Percentiles rank a stretch among this genome's conserved stretches.
Conservation (phyloP, 164 flowering plant genomes). For the Piper betle region DNA sequence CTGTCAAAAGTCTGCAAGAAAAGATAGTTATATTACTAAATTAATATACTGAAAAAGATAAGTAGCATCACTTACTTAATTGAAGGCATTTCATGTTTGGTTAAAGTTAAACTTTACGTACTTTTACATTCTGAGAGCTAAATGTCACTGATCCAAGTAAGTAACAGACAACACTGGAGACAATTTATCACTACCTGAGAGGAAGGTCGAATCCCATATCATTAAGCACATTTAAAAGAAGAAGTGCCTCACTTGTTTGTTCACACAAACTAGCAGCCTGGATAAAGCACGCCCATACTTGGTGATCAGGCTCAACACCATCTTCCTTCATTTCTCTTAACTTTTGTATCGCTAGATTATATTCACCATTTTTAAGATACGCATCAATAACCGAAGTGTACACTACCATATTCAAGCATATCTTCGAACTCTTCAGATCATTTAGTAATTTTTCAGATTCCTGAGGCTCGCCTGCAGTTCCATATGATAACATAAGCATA, state of each 20-base stretch:
- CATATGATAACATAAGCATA: slow-evolving; percentile 84
- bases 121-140: not conserved
- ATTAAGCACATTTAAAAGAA: slow-evolving; percentile 47
- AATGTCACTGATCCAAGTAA: not conserved
- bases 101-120: too few species aligned
- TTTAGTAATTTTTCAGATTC: slow-evolving; percentile 80
- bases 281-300: slow-evolving; percentile 94
- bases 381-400: slow-evolving; percentile 87
- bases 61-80: not conserved
- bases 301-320: slow-evolving; percentile 75
- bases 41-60: not conserved
- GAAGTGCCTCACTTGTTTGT: slow-evolving; percentile 40
- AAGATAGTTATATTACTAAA: not conserved
- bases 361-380: slow-evolving; percentile 69
- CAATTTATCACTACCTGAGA: slow-evolving; percentile 33
- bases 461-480: slow-evolving; percentile 67
- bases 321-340: slow-evolving; percentile 61
- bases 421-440: slow-evolving; percentile 37
- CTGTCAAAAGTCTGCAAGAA: slow-evolving; percentile 62
- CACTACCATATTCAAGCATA: slow-evolving; percentile 43
- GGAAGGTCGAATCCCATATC: slow-evolving; percentile 83
- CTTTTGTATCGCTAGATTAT: slow-evolving; percentile 53
- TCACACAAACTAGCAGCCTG: slow-evolving; percentile 75
- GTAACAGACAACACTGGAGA: not conserved
- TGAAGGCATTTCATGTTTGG: not conserved